A percentile compares a stretch with the other conserved stretches of the same genome.
Conservation (phyloP, 1,139 yeast species). For the Suhomyces coccinellae region DNA sequence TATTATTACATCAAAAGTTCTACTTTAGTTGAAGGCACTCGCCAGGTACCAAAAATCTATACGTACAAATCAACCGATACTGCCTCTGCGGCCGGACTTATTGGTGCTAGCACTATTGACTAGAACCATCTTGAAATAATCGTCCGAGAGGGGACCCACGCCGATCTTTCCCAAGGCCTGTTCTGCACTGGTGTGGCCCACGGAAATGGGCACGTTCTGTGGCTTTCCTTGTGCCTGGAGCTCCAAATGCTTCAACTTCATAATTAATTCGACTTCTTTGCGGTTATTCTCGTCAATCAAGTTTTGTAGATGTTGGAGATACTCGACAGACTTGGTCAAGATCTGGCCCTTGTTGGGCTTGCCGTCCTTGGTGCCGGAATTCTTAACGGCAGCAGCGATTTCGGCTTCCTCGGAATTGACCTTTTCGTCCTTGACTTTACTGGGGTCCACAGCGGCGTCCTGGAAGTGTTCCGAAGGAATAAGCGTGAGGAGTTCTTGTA, state of each 20-base stretch:
- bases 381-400: slow-evolving; percentile 38
- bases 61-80: slow-evolving; percentile 8
- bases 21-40: background rate
- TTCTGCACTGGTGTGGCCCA: slow-evolving; percentile 79
- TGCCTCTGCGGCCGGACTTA: slow-evolving; percentile 15
- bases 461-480: slow-evolving; percentile 65
- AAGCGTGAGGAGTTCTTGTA: slow-evolving; percentile 72
- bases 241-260: slow-evolving; percentile 58
- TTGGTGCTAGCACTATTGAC: slow-evolving; percentile 29
- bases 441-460: slow-evolving; percentile 19
- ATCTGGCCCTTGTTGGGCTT: slow-evolving; percentile 94
- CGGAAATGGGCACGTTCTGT: slow-evolving; percentile 39
- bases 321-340: slow-evolving; percentile 80
- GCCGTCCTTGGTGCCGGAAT: slow-evolving; percentile 78
- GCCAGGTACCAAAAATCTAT: background rate
- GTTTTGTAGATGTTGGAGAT: slow-evolving; percentile 70
- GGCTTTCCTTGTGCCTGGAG: slow-evolving; percentile 29
- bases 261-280: slow-evolving; percentile 71
- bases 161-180: slow-evolving; percentile 74
- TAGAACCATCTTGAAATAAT: slow-evolving; percentile 41
- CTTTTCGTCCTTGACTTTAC: slow-evolving; percentile 10
- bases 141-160: slow-evolving; percentile 72
- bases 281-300: slow-evolving; percentile 76
- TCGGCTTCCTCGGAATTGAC: slow-evolving; percentile 22
- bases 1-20: background rate